Evolutionary conservation across 2,329 filamentous ascomycete genomes (phyloP).

Genomic region (Chaetomium sp.): DNA sequence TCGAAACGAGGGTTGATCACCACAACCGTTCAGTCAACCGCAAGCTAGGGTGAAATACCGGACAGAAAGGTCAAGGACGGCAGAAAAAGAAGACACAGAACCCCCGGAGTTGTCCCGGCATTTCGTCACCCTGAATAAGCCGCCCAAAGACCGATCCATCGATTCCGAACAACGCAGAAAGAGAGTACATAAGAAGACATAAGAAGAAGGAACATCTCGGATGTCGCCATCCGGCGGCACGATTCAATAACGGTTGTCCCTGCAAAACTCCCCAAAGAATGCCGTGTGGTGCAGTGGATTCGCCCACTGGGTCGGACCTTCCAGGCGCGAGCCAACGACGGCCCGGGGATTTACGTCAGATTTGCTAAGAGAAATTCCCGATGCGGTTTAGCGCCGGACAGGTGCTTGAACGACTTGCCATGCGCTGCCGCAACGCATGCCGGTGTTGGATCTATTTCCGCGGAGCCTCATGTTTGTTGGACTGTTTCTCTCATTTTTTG

Average conservation of each 20-base stretch:
- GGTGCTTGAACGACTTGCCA: neutral
- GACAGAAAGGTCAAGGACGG: neutral
- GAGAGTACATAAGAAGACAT: too few species aligned
- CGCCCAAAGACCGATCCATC: too few species aligned
- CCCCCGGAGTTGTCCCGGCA: neutral
- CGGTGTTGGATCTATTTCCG: constrained; percentile 5
- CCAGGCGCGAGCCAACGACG: constrained; percentile 10
- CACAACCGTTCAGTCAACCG: too few species aligned
- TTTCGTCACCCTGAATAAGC: neutral
- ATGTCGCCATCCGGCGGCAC: constrained; percentile 13
- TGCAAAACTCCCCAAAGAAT: neutral
- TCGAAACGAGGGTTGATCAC: too few species aligned
- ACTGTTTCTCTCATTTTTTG: neutral
- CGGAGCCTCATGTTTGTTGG: neutral
- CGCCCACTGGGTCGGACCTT: neutral
- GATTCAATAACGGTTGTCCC: constrained; percentile 6
- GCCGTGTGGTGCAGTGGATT: constrained; percentile 10
- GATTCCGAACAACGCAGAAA: too few species aligned
- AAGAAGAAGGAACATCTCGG: neutral
- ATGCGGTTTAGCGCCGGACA: constrained; percentile 16
- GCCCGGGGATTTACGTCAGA: constrained; percentile 19
- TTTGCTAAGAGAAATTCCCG: constrained; percentile 24
- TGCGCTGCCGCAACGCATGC: neutral
- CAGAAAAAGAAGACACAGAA: neutral
- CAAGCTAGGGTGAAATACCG: neutral